Evolutionary conservation across 805 yeast species (phyloP), one percentile per base, ranked within the genome.

Genomic region (Danielia reshetovae): DNA sequence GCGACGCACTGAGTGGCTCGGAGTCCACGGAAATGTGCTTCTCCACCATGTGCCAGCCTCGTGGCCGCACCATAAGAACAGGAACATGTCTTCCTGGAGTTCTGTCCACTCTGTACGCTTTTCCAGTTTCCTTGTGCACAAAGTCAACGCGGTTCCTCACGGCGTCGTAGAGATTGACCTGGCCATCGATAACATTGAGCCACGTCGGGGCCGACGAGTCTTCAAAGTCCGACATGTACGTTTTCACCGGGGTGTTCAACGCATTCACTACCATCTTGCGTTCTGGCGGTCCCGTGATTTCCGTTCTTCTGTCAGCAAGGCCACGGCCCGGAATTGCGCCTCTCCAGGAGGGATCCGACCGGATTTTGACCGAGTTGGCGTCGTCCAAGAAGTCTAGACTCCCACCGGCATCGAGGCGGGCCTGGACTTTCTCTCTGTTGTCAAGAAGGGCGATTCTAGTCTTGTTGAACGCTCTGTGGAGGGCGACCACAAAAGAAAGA

Each of bases 41-140:
- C 56, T 84, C 94, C 23, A 68, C 78, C 75, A 84, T 72, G 59
- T 84, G 94, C 89, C 90, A 83, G 32, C 94, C 93, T 68, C 94
- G 75, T 54, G 94, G 94, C 68, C 94, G 76, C 37, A 83, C 88
- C 57, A 84, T 81, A 57, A 84, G 64, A 28, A 88, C 84, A 42
- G 90, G 90, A 34, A 81, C 68, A 53, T 79, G 79, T 56, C 72
- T 70, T 36, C 70, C 73, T 37, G 68, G 68, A 40, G 65, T 66
- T 51, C 53, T 62, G 50, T 70, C 62, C 51, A 70, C 65, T 41
- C 54, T 51, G 51, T 70, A 69, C 35, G 51, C 51, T 66, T 78
- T 59, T 43, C 68, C 69, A 52, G 36, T 32, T 13, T 28, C 27
- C 9, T 13, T 25, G 10, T 17, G 31, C 9, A 28, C 25, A 12